Evolutionary conservation across 164 flowering plant species (phyloP), one percentile per base, ranked within the genome.

Genomic region (Berberis vulgaris): DNA sequence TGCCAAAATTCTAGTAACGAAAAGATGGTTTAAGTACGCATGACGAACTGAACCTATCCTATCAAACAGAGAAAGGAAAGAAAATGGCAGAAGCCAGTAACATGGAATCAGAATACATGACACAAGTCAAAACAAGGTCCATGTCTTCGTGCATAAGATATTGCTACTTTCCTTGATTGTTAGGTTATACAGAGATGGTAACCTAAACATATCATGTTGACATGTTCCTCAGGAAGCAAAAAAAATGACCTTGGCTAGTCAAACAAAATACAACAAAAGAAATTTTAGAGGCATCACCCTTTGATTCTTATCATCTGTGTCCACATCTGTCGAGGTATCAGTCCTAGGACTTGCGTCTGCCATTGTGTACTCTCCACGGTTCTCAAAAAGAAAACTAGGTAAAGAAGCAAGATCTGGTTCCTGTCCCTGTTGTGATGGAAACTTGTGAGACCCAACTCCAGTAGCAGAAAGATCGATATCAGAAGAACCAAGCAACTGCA

Each of bases 321-420:
- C 96, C 41, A 69, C 88, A 69, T 88, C 96, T 12, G 96, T 86
- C 39, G 96, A 88, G 54, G 86, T 80, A 79, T 89, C 96, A 41
- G 96, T 86, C 76, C 89, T 82, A 4, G 96, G 96, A 82, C 98
- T 92, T 45, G 72, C 80, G 80, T 86, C 96, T 39, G 96, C 93
- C 98, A 92, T 92, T 63, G 65, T 74, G 61, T 77, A 74, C 55
- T 78, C 82, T 67, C 69, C 82, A 78, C 76, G 78, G 64, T 74
- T 81, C 65, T 78, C 87, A 61, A 73, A 70, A 70, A 66, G 78
- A 66, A 71, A 73, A 70, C 77, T 76, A 59, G 77, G 69, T 60
- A 68, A 12, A 61, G 82, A 69, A 66, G 67, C 69, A 43, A 65
- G 70, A 74, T 74, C 74, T 45, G 10, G 47, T 41, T 71, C 75